Evolutionary conservation across 2,329 filamentous ascomycete genomes (phyloP).

Genomic region (Beauveria sp.): DNA sequence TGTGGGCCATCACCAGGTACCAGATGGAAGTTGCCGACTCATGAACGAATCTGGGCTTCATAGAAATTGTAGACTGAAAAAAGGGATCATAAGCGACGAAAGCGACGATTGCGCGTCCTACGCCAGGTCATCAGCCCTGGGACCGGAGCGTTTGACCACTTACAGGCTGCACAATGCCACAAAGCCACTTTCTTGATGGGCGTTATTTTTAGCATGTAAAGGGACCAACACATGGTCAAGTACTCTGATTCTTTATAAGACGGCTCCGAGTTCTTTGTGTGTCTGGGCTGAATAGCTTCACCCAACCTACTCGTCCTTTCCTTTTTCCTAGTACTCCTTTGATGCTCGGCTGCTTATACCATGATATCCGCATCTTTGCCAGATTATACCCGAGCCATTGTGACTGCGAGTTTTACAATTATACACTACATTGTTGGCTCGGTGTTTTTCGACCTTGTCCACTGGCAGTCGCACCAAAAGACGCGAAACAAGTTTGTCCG

Average conservation of each 20-base stretch:
- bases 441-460: conserved; percentile 8
- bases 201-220: background rate
- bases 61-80: background rate
- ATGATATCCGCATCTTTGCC: background rate
- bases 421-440: conserved; percentile 10
- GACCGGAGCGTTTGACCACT: background rate
- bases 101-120: background rate
- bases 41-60: background rate
- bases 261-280: background rate
- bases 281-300: background rate
- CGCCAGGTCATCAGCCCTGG: background rate
- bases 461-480: conserved; percentile 11
- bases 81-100: background rate
- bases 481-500: conserved; percentile 6
- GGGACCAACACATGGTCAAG: background rate
- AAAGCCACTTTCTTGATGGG: background rate
- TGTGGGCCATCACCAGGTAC: background rate
- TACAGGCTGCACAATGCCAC: background rate
- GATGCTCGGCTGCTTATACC: background rate
- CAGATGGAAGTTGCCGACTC: background rate
- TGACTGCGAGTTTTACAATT: background rate
- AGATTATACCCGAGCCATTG: background rate
- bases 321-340: background rate
- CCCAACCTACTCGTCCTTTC: background rate
- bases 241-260: background rate